Conservation (phyloP, 306 rosid genomes). For the Prunus padus region DNA sequence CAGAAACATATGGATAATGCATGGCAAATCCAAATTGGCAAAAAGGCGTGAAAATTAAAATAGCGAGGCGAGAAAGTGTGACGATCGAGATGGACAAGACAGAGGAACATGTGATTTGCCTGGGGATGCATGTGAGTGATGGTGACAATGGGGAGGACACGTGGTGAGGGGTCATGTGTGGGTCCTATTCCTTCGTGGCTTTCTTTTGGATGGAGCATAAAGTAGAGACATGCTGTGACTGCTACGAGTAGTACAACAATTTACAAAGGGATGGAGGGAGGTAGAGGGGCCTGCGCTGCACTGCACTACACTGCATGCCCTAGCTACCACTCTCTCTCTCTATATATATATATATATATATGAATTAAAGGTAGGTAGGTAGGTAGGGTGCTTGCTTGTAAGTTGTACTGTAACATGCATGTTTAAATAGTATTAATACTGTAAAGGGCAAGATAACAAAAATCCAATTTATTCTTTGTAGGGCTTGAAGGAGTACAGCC, state of each 20-base stretch:
- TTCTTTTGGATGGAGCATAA: constrained; percentile 24
- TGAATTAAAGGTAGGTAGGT: no score
- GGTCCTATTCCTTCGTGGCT: constrained; percentile 22
- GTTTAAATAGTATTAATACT: background rate
- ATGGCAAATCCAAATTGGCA: background rate
- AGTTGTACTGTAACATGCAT: background rate
- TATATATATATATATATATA: no score
- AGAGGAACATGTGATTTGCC: constrained; percentile 36
- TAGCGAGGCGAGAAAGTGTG: background rate
- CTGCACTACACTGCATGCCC: background rate
- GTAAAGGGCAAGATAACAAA: constrained; percentile 6
- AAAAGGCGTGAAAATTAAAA: background rate
- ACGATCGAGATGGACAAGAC: constrained; percentile 3
- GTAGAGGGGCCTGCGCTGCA: background rate
- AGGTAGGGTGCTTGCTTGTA: no score
- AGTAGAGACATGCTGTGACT: constrained; percentile 23
- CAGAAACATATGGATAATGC: background rate
- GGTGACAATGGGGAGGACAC: constrained; percentile 27
- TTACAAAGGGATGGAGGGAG: background rate
- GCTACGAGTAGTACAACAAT: background rate
- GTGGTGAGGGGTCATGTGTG: constrained; percentile 25
- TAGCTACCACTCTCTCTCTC: no score
- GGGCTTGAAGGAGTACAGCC: background rate
- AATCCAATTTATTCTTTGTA: background rate
- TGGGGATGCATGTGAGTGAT: constrained; percentile 33